Percentiles rank a stretch among this genome's conserved stretches.
These are phyloP conservation scores for Elongisporangium prolatum DNA, from an alignment of 352 stramenopile genomes.

Conservation along the genomic window DNA sequence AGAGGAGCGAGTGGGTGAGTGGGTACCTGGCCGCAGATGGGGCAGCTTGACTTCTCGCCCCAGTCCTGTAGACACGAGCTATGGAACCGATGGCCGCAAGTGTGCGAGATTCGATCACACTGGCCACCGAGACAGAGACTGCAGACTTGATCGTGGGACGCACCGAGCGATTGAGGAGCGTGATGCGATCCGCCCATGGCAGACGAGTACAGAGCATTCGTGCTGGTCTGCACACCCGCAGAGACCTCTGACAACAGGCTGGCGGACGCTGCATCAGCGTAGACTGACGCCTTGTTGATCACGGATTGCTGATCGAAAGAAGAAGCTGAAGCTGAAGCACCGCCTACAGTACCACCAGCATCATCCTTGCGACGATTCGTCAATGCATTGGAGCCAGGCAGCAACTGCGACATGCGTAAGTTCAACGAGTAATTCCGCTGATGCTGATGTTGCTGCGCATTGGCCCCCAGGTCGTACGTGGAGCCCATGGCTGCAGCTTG, in stretches of 20 bases:
- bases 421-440: conserved; percentile 4
- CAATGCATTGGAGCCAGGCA: too few species aligned
- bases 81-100: conserved; percentile 74
- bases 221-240: too few species aligned
- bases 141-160: conserved; percentile 20
- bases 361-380: too few species aligned
- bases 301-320: too few species aligned
- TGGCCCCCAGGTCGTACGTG: conserved; percentile 11
- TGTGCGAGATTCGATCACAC: conserved; percentile 43
- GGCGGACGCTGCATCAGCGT: too few species aligned
- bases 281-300: too few species aligned
- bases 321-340: too few species aligned
- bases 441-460: conserved; percentile 5
- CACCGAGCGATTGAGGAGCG: conserved; percentile 11
- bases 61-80: conserved; percentile 56
- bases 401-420: too few species aligned
- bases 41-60: conserved; percentile 48
- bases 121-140: conserved; percentile 37
- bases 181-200: conserved; percentile 14
- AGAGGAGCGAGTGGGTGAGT: neutral
- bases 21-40: conserved; percentile 42
- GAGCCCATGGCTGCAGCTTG: conserved; percentile 8
- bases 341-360: too few species aligned
- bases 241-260: too few species aligned
- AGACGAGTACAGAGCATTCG: conserved; percentile 23